A percentile compares a stretch with the other conserved stretches of the same genome.
Evolutionary conservation across 345 rosid genomes (phyloP).

Genomic region (Sisymbrium altissimum): DNA sequence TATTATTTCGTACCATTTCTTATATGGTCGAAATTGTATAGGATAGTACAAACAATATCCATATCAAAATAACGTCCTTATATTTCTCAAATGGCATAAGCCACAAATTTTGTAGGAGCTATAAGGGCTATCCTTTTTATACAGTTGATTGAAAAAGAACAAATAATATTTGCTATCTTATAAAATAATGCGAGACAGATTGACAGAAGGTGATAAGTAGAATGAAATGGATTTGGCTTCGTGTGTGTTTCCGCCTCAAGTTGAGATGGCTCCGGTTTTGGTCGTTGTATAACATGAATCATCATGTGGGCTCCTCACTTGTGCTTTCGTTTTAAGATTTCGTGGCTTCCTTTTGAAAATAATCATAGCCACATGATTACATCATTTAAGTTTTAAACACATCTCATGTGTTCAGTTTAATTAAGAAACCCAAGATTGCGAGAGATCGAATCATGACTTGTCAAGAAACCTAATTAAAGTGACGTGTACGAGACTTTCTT

Average conservation of each 20-base stretch:
- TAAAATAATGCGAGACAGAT: constrained; percentile 14
- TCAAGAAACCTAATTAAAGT: neutral
- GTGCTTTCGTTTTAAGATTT: neutral
- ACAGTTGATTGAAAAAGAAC: neutral
- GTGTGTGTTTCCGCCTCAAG: constrained; percentile 18
- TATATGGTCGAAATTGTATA: neutral
- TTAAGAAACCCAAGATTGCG: neutral
- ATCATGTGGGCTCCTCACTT: constrained; percentile 20
- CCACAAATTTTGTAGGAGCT: constrained; percentile 11
- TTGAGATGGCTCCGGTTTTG: constrained; percentile 11
- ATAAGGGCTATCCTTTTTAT: neutral
- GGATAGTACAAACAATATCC: neutral
- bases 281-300: constrained; percentile 19
- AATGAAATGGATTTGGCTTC: constrained; percentile 5
- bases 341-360: neutral
- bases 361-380: neutral
- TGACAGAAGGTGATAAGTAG: constrained; percentile 24
- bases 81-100: neutral
- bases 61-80: neutral
- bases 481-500: too few species aligned
- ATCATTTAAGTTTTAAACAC: neutral
- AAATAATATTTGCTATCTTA: neutral
- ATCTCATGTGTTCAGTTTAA: neutral
- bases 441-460: neutral
- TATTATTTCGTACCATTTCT: neutral